Evolutionary conservation across 176 grass and related monocot genomes (phyloP).

Genomic region (Tillandsia leiboldiana): DNA sequence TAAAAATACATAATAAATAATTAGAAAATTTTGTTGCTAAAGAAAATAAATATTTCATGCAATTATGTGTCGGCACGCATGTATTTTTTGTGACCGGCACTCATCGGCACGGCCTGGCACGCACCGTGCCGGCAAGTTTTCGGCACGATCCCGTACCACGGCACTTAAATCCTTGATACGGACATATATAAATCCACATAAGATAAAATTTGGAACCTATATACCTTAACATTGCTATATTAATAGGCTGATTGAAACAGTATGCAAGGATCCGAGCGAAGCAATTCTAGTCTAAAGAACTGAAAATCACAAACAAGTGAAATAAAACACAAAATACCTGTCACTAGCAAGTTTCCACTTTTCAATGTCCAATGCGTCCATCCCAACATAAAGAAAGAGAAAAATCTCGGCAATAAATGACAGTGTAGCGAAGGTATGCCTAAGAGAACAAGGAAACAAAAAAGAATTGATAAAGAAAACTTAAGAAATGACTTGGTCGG

Average conservation of each 20-base stretch:
- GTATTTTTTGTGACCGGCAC: too few relatives aligned
- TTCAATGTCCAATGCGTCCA: conserved; percentile 99
- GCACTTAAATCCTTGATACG: too few relatives aligned
- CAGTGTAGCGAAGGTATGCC: conserved; percentile 88
- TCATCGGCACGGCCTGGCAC: too few relatives aligned
- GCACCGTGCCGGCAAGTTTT: too few relatives aligned
- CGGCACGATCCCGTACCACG: too few relatives aligned
- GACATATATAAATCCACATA: background rate
- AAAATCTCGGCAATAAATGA: conserved; percentile 93
- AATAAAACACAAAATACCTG: conserved; percentile 41
- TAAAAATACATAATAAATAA: too few relatives aligned
- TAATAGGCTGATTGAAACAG: background rate
- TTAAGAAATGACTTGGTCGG: background rate
- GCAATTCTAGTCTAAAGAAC: background rate
- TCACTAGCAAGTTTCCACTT: conserved; percentile 89
- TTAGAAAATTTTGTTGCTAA: too few relatives aligned
- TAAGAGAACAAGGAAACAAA: conserved; percentile 17
- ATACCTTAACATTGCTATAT: background rate
- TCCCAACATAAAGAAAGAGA: conserved; percentile 96
- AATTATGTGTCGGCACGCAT: too few relatives aligned
- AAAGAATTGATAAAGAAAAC: conserved; percentile 5
- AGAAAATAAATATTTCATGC: too few relatives aligned
- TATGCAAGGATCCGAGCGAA: background rate
- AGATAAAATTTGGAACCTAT: background rate
- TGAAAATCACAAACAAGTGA: background rate